Conservation (phyloP, 2,329 filamentous ascomycete species). For the Hypomyces perniciosus region DNA sequence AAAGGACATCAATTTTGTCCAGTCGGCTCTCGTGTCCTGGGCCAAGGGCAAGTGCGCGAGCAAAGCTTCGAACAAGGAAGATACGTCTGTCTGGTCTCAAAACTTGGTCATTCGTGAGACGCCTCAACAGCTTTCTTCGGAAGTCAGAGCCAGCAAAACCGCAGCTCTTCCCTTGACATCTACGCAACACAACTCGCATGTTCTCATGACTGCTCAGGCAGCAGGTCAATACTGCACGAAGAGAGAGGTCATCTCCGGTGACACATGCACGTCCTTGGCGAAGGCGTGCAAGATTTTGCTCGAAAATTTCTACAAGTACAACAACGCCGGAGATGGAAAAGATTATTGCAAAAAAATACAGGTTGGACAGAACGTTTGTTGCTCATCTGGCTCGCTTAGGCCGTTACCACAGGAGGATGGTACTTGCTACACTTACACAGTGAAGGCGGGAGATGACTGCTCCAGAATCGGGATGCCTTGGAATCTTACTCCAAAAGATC, state of each 20-base stretch:
- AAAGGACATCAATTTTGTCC: not conserved
- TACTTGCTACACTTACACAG: slow-evolving; percentile 27
- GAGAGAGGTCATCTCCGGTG: slow-evolving; percentile 19
- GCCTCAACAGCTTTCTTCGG: not conserved
- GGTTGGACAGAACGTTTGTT: slow-evolving; percentile 32
- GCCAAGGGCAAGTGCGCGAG: not conserved
- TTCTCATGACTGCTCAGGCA: too few species aligned
- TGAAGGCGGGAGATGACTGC: slow-evolving; percentile 29
- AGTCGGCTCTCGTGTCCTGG: slow-evolving; percentile 7
- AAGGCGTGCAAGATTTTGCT: slow-evolving; percentile 32
- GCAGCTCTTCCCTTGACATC: not conserved
- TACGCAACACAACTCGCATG: not conserved
- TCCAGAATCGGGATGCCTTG: slow-evolving; percentile 21
- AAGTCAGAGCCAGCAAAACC: not conserved
- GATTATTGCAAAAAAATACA: slow-evolving; percentile 28
- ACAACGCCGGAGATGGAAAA: slow-evolving; percentile 22
- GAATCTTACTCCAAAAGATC: slow-evolving; percentile 13
- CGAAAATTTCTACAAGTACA: slow-evolving; percentile 34
- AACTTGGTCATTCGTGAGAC: not conserved
- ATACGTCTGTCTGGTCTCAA: not conserved
- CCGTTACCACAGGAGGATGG: slow-evolving; percentile 32
- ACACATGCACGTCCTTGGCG: slow-evolving; percentile 33
- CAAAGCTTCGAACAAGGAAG: not conserved
- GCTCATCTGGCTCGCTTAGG: slow-evolving; percentile 26
- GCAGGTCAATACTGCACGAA: not conserved